Evolutionary conservation across 2,329 filamentous ascomycete species (phyloP).

Genomic region (Clarireedia hainanense): DNA sequence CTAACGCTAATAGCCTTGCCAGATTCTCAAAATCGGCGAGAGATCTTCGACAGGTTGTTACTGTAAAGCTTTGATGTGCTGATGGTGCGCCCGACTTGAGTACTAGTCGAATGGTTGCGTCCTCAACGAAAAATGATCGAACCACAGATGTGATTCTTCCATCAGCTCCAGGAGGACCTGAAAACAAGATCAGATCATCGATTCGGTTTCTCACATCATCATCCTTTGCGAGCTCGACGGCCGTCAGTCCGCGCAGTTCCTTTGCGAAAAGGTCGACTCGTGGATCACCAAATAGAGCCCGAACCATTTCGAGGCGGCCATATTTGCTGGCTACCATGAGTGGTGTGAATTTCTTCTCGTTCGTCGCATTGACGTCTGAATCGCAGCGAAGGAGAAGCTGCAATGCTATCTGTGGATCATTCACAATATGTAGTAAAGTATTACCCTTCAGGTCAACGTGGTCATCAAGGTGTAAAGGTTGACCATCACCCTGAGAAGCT

Average conservation of each 20-base stretch:
- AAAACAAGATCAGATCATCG: slow-evolving; percentile 84
- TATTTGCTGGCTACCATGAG: slow-evolving; percentile 99
- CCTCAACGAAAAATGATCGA: slow-evolving; percentile 93
- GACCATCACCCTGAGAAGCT: slow-evolving; percentile 64
- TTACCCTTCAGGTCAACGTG: slow-evolving; percentile 92
- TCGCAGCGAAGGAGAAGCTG: slow-evolving; percentile 78
- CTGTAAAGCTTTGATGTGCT: slow-evolving; percentile 75
- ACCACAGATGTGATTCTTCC: slow-evolving; percentile 88
- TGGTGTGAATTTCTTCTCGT: slow-evolving; percentile 90
- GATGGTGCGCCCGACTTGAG: slow-evolving; percentile 88
- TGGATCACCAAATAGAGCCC: slow-evolving; percentile 77
- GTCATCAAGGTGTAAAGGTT: slow-evolving; percentile 81
- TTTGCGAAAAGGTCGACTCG: slow-evolving; percentile 78
- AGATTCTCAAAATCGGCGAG: slow-evolving; percentile 87
- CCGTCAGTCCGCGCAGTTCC: slow-evolving; percentile 82
- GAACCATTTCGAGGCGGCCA: slow-evolving; percentile 86
- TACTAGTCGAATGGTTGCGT: slow-evolving; percentile 85
- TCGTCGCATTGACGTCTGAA: slow-evolving; percentile 90
- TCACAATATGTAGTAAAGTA: slow-evolving; percentile 90
- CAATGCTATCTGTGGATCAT: slow-evolving; percentile 68
- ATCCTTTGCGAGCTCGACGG: slow-evolving; percentile 94
- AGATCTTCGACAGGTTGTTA: slow-evolving; percentile 87
- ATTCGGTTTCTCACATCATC: slow-evolving; percentile 96
- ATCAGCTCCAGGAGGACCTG: slow-evolving; percentile 61
- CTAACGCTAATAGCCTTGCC: slow-evolving; percentile 70